These are phyloP conservation scores for Diaporthe batatas DNA, from an alignment of 2,329 filamentous ascomycete genomes.

Conservation along the genomic window DNA sequence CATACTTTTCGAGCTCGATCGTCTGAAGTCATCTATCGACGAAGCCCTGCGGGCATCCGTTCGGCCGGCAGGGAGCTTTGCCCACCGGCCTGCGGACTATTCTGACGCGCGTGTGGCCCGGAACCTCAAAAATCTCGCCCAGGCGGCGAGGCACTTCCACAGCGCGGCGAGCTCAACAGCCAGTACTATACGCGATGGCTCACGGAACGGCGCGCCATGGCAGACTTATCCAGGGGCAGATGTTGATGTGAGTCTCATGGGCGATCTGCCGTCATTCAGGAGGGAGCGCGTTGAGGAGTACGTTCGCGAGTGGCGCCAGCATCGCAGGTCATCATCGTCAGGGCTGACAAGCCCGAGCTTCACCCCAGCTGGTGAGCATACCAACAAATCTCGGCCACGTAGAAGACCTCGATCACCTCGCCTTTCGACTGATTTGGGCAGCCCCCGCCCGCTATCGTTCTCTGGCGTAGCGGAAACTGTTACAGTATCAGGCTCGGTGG, in stretches of 20 bases:
- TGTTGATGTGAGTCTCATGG: slow-evolving; percentile 36
- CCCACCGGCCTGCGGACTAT: slow-evolving; percentile 23
- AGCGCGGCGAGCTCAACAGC: slow-evolving; percentile 46
- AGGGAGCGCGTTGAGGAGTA: slow-evolving; percentile 44
- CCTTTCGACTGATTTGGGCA: neutral
- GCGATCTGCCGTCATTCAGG: slow-evolving; percentile 41
- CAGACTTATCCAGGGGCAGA: slow-evolving; percentile 17
- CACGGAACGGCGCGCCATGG: slow-evolving; percentile 23
- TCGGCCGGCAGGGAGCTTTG: slow-evolving; percentile 38
- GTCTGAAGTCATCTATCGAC: slow-evolving; percentile 45
- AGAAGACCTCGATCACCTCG: neutral
- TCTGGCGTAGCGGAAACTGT: neutral
- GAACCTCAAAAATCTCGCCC: slow-evolving; percentile 45
- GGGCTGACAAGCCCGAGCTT: slow-evolving; percentile 1
- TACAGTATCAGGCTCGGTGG: neutral
- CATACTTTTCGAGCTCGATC: slow-evolving; percentile 43
- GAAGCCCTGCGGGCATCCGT: slow-evolving; percentile 44
- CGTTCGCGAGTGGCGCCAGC: slow-evolving; percentile 23
- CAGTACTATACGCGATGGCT: slow-evolving; percentile 41
- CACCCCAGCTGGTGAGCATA: neutral
- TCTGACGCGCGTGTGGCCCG: slow-evolving; percentile 41
- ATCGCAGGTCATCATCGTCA: neutral
- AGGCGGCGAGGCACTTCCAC: slow-evolving; percentile 47
- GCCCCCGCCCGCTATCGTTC: neutral
- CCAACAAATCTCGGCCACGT: neutral